Evolutionary conservation across 2,329 filamentous ascomycete genomes (phyloP).

Genomic region (Colletotrichum kahawae): DNA sequence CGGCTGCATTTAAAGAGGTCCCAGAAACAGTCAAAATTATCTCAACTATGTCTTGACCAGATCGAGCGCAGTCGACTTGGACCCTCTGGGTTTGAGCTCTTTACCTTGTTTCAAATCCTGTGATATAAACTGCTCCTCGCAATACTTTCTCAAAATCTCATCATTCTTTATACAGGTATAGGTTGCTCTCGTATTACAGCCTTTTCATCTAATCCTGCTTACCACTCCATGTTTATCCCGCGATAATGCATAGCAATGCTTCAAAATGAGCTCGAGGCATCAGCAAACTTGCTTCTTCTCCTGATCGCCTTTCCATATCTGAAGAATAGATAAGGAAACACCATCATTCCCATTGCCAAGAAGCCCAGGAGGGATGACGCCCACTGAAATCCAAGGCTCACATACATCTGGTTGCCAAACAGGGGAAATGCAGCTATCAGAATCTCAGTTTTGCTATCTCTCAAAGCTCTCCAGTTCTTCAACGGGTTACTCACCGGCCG

Average conservation of each 20-base stretch:
- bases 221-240: rapidly evolving
- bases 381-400: conserved; percentile 73
- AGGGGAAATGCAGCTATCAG: conserved; percentile 72
- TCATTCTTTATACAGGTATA: rapidly evolving
- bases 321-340: conserved; percentile 69
- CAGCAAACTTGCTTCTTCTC: conserved; percentile 59
- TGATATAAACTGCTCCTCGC: neutral
- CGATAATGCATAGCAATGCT: rapidly evolving
- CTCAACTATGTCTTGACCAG: rapidly evolving
- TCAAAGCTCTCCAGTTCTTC: neutral
- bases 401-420: conserved; percentile 77
- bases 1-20: too few relatives aligned
- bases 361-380: conserved; percentile 67
- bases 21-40: too few relatives aligned
- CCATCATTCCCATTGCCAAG: conserved; percentile 64
- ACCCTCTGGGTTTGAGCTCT: too few relatives aligned
- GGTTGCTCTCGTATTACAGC: rapidly evolving
- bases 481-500: conserved; percentile 61
- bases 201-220: rapidly evolving
- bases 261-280: neutral
- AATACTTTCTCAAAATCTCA: neutral
- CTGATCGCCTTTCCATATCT: conserved; percentile 63
- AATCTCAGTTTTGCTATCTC: neutral
- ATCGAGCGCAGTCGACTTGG: rapidly evolving
- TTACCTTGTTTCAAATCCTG: too few relatives aligned